Conservation (phyloP, 179 eudicot genomes). For the Silene noctiflora region DNA sequence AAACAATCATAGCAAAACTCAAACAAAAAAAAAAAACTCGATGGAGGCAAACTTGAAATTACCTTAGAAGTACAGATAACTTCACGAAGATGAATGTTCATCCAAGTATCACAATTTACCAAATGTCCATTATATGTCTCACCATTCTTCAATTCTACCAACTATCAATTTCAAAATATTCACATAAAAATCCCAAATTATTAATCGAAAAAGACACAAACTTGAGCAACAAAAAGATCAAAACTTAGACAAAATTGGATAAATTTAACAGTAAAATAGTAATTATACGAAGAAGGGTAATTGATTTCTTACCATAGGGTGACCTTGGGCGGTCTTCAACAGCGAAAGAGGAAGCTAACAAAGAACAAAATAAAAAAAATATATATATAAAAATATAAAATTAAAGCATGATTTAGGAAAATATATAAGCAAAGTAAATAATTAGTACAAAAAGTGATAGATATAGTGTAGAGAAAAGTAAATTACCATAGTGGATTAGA, state of each 20-base stretch:
- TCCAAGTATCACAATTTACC: slow-evolving; percentile 96
- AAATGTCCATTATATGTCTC: slow-evolving; percentile 91
- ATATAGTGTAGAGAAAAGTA: background rate
- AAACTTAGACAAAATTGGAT: background rate
- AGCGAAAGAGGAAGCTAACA: slow-evolving; percentile 71
- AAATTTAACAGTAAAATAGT: background rate
- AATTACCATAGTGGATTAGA: background rate
- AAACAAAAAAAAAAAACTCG: background rate
- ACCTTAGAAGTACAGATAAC: slow-evolving; percentile 95
- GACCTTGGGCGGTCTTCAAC: slow-evolving; percentile 84
- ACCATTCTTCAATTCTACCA: slow-evolving; percentile 95
- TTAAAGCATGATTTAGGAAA: background rate
- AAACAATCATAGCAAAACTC: background rate
- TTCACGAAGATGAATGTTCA: slow-evolving; percentile 96
- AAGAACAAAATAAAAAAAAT: background rate
- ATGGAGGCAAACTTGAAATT: background rate
- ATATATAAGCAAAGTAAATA: background rate
- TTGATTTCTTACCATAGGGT: slow-evolving; percentile 59
- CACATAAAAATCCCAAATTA: background rate
- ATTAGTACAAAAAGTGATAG: background rate
- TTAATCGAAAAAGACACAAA: background rate
- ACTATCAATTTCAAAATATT: slow-evolving; percentile 29
- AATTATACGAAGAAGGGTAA: background rate
- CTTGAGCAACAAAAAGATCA: background rate
- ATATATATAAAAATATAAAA: background rate